Evolutionary conservation across 441 rosid species (phyloP), one percentile per base, ranked within the genome.

Genomic region (Mallotus japonicus): DNA sequence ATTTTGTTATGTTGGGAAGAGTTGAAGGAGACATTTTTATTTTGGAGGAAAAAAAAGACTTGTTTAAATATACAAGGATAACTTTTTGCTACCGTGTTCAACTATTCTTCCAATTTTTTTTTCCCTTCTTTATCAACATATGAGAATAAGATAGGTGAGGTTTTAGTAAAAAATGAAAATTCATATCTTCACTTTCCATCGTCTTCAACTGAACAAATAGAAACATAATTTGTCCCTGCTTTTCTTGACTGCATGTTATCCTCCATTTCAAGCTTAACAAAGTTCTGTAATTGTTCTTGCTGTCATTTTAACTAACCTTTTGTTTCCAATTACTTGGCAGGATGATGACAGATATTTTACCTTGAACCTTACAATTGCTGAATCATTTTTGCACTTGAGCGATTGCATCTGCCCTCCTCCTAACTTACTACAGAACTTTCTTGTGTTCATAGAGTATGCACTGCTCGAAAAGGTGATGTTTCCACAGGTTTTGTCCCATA

Each of bases 391-490:
- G 81, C 87, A 78, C 79, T 81, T 84, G 49, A 83, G 73, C 66
- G 89, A 89, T 71, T 79, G 89, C 84, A 81, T 89, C 82, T 65
- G 65, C 73, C 90, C 88, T 77, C 81, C 89, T 24, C 67, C 75
- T 71, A 80, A 77, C 57, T 62, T 89, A 71, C 72, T 82, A 68
- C 89, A 85, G 81, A 84, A 79, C 70, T 88, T 83, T 82, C 83
- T 95, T 69, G 83, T 79, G 69, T 95, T 90, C 73, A 66, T 89
- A 40, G 95, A 87, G 73, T 79, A 75, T 76, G 88, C 90, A 15
- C 84, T 95, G 83, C 85, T 85, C 70, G 90, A 82, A 75, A 85
- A 89, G 97, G 98, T 92, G 88, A 72, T 78, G 84, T 67, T 71
- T 77, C 75, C 74, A 32, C 53, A 19, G 5, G 62, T 54, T 66